Conservation (phyloP, 1,139 yeast species). For the Nakaseomyces kungkrabaensis region DNA sequence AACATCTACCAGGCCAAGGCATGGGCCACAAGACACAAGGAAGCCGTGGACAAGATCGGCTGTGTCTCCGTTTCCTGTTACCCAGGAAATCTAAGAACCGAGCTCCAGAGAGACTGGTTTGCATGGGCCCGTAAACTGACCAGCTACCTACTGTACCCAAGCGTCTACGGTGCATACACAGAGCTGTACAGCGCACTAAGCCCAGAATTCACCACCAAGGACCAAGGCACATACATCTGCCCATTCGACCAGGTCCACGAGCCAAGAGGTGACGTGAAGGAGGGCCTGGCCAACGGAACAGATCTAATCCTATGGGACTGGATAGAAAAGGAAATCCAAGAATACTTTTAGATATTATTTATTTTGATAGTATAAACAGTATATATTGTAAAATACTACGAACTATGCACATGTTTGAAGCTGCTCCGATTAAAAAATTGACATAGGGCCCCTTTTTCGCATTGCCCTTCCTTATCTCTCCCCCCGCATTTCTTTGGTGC, state of each 20-base stretch:
- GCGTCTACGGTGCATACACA: conserved; percentile 35
- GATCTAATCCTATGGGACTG: conserved; percentile 20
- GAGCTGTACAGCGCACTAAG: conserved; percentile 35
- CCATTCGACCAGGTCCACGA: conserved; percentile 24
- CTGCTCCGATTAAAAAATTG: too few relatives aligned
- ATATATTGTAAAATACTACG: neutral
- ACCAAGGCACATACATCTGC: conserved; percentile 31
- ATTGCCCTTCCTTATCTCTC: too few relatives aligned
- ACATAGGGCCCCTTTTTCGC: too few relatives aligned
- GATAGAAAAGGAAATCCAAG: conserved; percentile 14
- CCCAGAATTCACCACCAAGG: conserved; percentile 29
- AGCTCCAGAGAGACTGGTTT: conserved; percentile 32
- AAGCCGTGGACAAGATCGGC: conserved; percentile 22
- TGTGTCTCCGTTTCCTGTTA: conserved; percentile 36
- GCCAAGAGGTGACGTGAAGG: conserved; percentile 24
- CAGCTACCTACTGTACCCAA: conserved; percentile 18
- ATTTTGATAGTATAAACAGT: neutral
- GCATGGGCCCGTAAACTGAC: conserved; percentile 7
- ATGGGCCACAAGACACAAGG: conserved; percentile 34
- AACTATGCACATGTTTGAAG: too few relatives aligned
- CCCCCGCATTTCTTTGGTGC: too few relatives aligned
- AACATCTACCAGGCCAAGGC: conserved; percentile 36
- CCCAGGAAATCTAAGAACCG: conserved; percentile 41
- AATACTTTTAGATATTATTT: conserved; percentile 2
- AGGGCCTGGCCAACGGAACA: conserved; percentile 21